These are phyloP conservation scores for Trichophyton rubrum DNA, from an alignment of 2,329 filamentous ascomycete species.

Conservation along the genomic window DNA sequence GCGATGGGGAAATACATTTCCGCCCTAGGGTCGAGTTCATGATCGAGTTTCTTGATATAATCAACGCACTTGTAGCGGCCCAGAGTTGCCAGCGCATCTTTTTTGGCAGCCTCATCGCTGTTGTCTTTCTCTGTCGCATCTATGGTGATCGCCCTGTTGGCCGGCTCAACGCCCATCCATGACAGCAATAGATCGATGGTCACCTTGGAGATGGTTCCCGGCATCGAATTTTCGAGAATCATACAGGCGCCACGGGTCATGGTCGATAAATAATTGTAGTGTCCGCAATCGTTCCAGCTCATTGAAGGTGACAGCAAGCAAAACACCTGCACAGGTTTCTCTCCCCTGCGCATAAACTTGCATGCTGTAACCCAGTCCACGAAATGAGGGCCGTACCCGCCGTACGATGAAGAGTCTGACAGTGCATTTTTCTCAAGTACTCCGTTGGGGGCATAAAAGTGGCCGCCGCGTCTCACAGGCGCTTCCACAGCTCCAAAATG, in stretches of 20 bases:
- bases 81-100: not conserved
- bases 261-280: constrained; percentile 34
- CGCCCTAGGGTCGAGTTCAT: not conserved
- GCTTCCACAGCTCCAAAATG: constrained; percentile 24
- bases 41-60: not conserved
- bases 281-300: constrained; percentile 16
- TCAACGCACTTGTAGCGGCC: not conserved
- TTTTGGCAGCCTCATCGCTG: no score
- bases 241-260: constrained; percentile 35
- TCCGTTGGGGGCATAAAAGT: constrained; percentile 15
- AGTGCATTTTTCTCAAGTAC: constrained; percentile 19
- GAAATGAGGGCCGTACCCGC: constrained; percentile 27
- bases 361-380: constrained; percentile 35
- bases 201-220: constrained; percentile 29
- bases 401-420: constrained; percentile 18
- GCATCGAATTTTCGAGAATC: constrained; percentile 16
- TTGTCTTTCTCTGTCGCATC: constrained; percentile 5
- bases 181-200: constrained; percentile 33
- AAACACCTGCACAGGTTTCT: constrained; percentile 36
- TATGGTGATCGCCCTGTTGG: constrained; percentile 13
- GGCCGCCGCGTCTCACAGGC: constrained; percentile 12
- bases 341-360: constrained; percentile 23
- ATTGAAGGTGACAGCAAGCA: constrained; percentile 25
- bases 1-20: not conserved
- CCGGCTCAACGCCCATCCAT: constrained; percentile 32